Evolutionary conservation across 306 rosid species (phyloP).

Genomic region (Cucurbita pepo): DNA sequence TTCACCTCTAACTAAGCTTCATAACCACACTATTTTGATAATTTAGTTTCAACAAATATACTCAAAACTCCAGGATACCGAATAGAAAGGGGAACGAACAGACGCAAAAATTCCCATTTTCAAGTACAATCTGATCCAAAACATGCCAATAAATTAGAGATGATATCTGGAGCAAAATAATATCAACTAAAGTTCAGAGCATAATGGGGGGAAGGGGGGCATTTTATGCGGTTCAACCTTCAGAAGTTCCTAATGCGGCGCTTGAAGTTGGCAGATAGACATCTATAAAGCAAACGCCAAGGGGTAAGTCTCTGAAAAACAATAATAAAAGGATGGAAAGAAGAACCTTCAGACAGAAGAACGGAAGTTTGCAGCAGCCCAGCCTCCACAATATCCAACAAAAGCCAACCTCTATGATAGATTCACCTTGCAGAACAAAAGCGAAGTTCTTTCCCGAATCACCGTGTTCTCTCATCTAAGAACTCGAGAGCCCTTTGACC

Average conservation of each 20-base stretch:
- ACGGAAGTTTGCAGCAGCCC: neutral
- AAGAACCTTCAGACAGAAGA: neutral
- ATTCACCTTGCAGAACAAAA: neutral
- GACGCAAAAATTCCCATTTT: neutral
- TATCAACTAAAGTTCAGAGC: neutral
- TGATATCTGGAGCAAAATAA: neutral
- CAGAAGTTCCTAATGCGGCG: neutral
- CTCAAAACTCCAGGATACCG: too few relatives aligned
- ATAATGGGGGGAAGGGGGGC: neutral
- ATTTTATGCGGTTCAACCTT: neutral
- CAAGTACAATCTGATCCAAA: neutral
- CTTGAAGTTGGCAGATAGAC: neutral
- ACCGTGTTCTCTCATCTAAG: neutral
- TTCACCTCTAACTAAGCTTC: too few relatives aligned
- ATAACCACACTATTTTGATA: too few relatives aligned
- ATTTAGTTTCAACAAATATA: too few relatives aligned
- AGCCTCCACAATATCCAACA: neutral
- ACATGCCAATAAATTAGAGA: neutral
- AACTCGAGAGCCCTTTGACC: neutral
- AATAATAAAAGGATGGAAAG: neutral
- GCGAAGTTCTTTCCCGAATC: neutral
- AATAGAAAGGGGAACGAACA: neutral
- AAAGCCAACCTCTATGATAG: neutral
- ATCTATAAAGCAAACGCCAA: neutral
- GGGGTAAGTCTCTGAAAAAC: neutral